A percentile compares a stretch with the other conserved stretches of the same genome.
These are phyloP conservation scores for Hamamelis virginiana DNA, from an alignment of 164 flowering plant genomes.

Conservation along the genomic window DNA sequence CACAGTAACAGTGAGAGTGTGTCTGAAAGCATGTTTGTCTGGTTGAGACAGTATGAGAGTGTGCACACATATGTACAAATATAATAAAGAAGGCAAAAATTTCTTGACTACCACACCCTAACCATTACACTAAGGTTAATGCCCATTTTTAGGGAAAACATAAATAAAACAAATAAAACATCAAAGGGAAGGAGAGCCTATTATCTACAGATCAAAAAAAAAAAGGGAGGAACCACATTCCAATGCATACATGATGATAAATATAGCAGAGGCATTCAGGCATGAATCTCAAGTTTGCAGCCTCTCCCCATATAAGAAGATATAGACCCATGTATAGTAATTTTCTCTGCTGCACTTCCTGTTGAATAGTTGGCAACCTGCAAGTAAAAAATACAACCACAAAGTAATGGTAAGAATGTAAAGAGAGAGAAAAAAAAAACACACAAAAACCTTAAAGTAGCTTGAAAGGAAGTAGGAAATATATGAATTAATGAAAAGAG, in stretches of 20 bases:
- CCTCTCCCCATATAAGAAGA: conserved; percentile 97
- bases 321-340: conserved; percentile 85
- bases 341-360: conserved; percentile 91
- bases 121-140: no score
- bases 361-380: conserved; percentile 94
- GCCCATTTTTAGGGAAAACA: no score
- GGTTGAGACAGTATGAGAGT: no score
- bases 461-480: neutral
- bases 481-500: neutral
- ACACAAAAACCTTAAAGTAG: neutral
- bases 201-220: neutral
- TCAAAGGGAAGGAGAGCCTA: neutral
- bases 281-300: conserved; percentile 94
- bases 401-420: neutral
- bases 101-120: neutral
- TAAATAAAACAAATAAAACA: neutral
- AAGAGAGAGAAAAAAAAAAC: neutral
- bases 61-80: no score
- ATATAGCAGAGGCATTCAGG: conserved; percentile 98
- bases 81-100: no score
- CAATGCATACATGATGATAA: conserved; percentile 78
- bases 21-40: neutral
- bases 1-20: neutral
- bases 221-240: neutral
- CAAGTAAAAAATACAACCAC: conserved; percentile 8